Conservation (phyloP, 768 basidiomycete species). For the Rhodocollybia butyracea region DNA sequence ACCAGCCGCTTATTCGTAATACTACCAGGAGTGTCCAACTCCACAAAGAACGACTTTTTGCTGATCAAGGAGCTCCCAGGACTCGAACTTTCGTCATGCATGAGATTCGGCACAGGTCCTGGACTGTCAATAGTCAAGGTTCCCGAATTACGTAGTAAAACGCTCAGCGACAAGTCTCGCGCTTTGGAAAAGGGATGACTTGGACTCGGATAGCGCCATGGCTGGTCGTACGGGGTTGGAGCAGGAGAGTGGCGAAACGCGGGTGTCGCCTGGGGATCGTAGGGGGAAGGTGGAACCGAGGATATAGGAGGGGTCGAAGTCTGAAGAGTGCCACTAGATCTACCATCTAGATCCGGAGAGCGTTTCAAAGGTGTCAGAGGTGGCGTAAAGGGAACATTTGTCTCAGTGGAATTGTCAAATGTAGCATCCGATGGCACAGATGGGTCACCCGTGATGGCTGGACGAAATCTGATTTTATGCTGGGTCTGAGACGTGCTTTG, state of each 20-base stretch:
- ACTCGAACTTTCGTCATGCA: conserved; percentile 12
- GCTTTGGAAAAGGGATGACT: conserved; percentile 68
- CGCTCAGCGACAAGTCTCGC: conserved; percentile 61
- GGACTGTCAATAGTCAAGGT: conserved; percentile 13
- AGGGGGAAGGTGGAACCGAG: conserved; percentile 64
- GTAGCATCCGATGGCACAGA: conserved; percentile 20
- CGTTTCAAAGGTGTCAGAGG: conserved; percentile 36
- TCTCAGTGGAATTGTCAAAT: conserved; percentile 5
- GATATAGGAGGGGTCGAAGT: conserved; percentile 30
- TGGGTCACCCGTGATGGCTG: conserved; percentile 23
- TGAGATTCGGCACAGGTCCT: conserved; percentile 25
- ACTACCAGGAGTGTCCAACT: conserved; percentile 30
- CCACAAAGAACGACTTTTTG: conserved; percentile 17
- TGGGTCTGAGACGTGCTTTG: conserved; percentile 20
- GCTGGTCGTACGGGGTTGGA: conserved; percentile 72
- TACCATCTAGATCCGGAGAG: conserved; percentile 27
- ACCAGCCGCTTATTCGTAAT: conserved; percentile 32
- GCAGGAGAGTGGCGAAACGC: conserved; percentile 77
- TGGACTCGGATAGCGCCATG: conserved; percentile 79
- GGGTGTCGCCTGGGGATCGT: conserved; percentile 71
- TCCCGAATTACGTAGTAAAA: conserved; percentile 51
- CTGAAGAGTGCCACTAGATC: conserved; percentile 12
- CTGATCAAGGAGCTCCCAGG: conserved; percentile 15
- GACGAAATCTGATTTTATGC: conserved; percentile 45
- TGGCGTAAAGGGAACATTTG: conserved; percentile 12